Percentiles rank a stretch among this genome's conserved stretches.
phyloP scores from a whole-genome alignment of 1,284 basidiomycete genomes.

The Tilletia horrida region DNA sequence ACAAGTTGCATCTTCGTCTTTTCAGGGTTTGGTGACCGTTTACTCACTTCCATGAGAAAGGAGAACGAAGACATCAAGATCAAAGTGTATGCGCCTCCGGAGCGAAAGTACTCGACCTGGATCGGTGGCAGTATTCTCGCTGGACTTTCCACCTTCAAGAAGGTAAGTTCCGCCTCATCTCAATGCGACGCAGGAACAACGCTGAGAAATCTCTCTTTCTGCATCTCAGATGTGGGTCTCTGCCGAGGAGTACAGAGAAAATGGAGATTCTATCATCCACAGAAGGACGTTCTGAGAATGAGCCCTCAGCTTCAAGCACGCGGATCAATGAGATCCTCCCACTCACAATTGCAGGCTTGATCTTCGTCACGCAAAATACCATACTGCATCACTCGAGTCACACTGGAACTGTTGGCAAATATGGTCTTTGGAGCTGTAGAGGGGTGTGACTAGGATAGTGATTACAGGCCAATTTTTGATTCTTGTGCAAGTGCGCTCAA shows the following conservation, averaged over 20 bases:
- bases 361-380: too few species aligned
- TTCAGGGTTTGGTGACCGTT: constrained; percentile 76
- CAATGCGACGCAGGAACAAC: too few species aligned
- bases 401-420: too few species aligned
- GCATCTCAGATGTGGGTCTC: constrained; percentile 17
- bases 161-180: constrained; percentile 61
- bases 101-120: constrained; percentile 99
- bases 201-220: background rate
- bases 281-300: background rate
- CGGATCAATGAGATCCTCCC: too few species aligned
- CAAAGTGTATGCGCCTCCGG: constrained; percentile 99
- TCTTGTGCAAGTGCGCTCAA: too few species aligned
- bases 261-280: constrained; percentile 16
- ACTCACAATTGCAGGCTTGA: too few species aligned
- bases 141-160: constrained; percentile 93
- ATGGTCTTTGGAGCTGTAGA: too few species aligned
- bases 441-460: background rate
- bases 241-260: constrained; percentile 18
- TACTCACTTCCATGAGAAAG: constrained; percentile 92
- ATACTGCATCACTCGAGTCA: too few species aligned
- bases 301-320: too few species aligned
- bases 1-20: background rate
- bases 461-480: too few species aligned
- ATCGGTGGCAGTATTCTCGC: constrained; percentile 82
- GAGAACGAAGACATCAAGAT: constrained; percentile 97